Evolutionary conservation across 495 filamentous ascomycete species (phyloP), one percentile per base, ranked within the genome.

Genomic region (Aeminium ludgeri): DNA sequence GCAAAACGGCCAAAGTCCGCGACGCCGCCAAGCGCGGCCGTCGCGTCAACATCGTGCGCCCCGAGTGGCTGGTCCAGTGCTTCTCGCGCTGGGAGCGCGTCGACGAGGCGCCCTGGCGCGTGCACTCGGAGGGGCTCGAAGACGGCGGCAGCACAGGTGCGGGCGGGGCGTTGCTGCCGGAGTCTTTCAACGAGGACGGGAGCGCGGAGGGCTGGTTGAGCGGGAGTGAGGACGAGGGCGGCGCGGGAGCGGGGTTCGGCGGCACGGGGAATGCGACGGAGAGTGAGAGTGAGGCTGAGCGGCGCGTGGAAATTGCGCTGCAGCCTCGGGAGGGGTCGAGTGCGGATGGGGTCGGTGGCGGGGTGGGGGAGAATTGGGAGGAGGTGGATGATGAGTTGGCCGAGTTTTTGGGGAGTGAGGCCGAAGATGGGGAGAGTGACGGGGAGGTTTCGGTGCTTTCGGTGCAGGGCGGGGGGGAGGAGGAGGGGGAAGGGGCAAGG

Each of bases 31-130:
- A 74, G 31, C 46, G 51, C 18, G 73, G 73, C 15, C 72, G 73
- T 3, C 51, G 66, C 16, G 76, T 96, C 59, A 83, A 84, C 55
- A 86, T 99, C 36, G 87, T 99, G 38, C 80, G 73, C 44, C 79
- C 80, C 20, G 78, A 82, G 48, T 99, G 89, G 89, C 71, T 99
- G 23, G 64, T 76, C 20, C 80, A 86, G 42, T 85, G 72, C 25
- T 72, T 95, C 40, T 74, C 70, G 2, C 73, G 73, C 50, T 97
- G 87, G 86, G 63, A 64, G 37, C 76, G 68, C 38, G 61, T 82
- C 15, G 72, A 82, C 20, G 86, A 94, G 55, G 66, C 65, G 3
- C 73, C 74, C 0, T 96, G 91, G 53, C 58, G 84, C 10, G 61
- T 64, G 38, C 52, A 62, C 30, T 40, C 55, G 10, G 56, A 48